Percentiles rank a stretch among this genome's conserved stretches.
Conservation (phyloP, 257 asterid genomes). For the Jasminum sambac region DNA sequence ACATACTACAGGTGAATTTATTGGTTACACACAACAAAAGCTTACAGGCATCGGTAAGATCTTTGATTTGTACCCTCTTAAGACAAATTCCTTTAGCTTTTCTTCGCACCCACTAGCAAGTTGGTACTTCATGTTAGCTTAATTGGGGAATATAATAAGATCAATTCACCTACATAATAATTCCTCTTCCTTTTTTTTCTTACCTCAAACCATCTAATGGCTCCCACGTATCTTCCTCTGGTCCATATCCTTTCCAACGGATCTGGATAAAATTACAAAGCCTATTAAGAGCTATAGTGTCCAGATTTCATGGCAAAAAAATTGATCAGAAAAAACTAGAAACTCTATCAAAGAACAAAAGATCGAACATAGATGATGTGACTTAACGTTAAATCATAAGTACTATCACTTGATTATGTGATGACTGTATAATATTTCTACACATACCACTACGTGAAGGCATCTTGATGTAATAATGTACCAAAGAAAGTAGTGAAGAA, state of each 20-base stretch:
- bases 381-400: neutral
- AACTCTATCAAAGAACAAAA: too few relatives aligned
- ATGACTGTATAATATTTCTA: neutral
- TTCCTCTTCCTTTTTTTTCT: neutral
- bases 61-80: constrained; percentile 40
- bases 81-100: constrained; percentile 63
- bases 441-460: neutral
- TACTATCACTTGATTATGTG: neutral
- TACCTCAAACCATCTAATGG: constrained; percentile 73
- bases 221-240: constrained; percentile 80
- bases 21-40: neutral
- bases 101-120: constrained; percentile 52
- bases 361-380: neutral
- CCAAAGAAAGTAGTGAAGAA: neutral
- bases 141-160: neutral
- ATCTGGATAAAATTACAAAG: constrained; percentile 36
- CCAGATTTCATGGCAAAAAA: neutral
- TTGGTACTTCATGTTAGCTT: neutral
- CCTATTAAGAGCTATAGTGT: neutral
- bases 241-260: constrained; percentile 80
- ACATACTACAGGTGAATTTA: neutral
- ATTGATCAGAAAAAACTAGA: neutral
- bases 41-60: constrained; percentile 85
- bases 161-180: neutral
- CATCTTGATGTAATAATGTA: neutral